A percentile compares a stretch with the other conserved stretches of the same genome.
Conservation (phyloP, 768 basidiomycete genomes). For the Amanita jacksonii region DNA sequence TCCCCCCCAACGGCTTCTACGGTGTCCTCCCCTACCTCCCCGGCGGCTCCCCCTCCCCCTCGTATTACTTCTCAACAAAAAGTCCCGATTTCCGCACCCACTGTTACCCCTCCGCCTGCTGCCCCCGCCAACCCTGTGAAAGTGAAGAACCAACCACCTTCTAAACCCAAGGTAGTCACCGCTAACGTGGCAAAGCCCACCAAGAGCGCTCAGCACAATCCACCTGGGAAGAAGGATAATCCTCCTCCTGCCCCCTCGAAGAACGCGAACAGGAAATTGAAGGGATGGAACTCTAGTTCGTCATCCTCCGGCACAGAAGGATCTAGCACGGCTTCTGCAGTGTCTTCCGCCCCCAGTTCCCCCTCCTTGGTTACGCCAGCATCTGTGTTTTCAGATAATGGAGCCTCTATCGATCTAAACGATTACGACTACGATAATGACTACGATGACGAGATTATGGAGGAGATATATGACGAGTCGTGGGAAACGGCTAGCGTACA, state of each 20-base stretch:
- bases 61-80: no score
- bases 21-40: background rate
- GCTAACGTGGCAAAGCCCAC: no score
- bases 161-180: no score
- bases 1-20: background rate
- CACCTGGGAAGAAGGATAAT: no score
- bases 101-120: no score
- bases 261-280: background rate
- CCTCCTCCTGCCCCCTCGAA: background rate
- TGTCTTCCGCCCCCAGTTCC: background rate
- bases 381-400: no score
- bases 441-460: slow-evolving; percentile 1
- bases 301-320: background rate
- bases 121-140: no score
- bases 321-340: background rate
- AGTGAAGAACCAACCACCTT: no score
- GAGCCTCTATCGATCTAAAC: background rate
- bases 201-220: no score
- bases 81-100: no score
- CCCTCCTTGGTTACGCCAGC: background rate
- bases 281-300: background rate
- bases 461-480: slow-evolving; percentile 1
- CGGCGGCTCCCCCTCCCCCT: background rate
- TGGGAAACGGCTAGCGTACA: no score
- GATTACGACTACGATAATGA: background rate